phyloP scores from a whole-genome alignment of 2,329 filamentous ascomycete species.

The Lasiodiplodia theobromae region DNA sequence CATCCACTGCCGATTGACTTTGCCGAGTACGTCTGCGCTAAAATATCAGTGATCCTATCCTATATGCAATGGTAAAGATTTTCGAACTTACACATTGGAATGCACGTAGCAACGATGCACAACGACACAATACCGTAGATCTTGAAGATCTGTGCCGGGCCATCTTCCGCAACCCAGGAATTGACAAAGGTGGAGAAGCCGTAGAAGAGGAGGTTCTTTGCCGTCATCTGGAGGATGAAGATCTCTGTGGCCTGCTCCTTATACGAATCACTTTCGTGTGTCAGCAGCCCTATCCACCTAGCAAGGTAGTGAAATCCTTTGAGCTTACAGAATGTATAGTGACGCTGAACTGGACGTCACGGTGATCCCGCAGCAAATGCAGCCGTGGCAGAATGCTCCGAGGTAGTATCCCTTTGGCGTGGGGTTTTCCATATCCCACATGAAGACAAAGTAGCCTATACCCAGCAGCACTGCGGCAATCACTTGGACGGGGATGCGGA shows the following conservation, averaged over 20 bases:
- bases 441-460: slow-evolving; percentile 36
- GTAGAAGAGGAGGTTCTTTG: slow-evolving; percentile 46
- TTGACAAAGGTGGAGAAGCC: slow-evolving; percentile 45
- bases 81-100: slow-evolving; percentile 44
- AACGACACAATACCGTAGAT: slow-evolving; percentile 42
- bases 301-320: no score
- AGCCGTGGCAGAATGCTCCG: slow-evolving; percentile 36
- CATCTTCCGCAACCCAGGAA: slow-evolving; percentile 37
- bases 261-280: slow-evolving; percentile 40
- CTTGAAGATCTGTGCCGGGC: slow-evolving; percentile 38
- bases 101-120: slow-evolving; percentile 40
- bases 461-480: slow-evolving; percentile 34
- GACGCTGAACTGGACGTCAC: slow-evolving; percentile 39
- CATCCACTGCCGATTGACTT: slow-evolving; percentile 34
- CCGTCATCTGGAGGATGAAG: slow-evolving; percentile 47
- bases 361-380: slow-evolving; percentile 35
- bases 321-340: slow-evolving; percentile 44
- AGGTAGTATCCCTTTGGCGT: slow-evolving; percentile 29
- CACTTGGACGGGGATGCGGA: slow-evolving; percentile 36
- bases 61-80: not conserved
- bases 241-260: slow-evolving; percentile 40
- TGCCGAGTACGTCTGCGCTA: slow-evolving; percentile 34
- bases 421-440: slow-evolving; percentile 35
- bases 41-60: not conserved
- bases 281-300: not conserved